Evolutionary conservation across 2,329 filamentous ascomycete species (phyloP).

Genomic region (Hypocrella siamensis): DNA sequence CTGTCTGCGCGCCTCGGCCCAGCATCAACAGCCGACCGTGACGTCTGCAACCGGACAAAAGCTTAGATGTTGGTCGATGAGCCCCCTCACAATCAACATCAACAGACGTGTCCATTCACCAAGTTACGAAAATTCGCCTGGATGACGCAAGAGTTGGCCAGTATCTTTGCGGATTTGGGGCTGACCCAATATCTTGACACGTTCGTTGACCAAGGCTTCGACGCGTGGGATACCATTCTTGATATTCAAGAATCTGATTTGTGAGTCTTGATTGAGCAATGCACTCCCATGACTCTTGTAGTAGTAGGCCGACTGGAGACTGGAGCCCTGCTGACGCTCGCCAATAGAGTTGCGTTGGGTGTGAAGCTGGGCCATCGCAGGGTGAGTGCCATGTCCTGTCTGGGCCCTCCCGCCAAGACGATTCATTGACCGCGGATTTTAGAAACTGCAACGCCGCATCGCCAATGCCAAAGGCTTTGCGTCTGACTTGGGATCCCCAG

Average conservation of each 20-base stretch:
- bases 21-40: not conserved
- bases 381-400: constrained; percentile 37
- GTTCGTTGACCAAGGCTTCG: constrained; percentile 68
- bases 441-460: constrained; percentile 76
- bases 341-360: constrained; percentile 47
- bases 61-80: constrained; percentile 6
- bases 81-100: not conserved
- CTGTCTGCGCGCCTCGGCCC: no score
- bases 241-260: constrained; percentile 76
- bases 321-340: no score
- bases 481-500: constrained; percentile 34
- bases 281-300: not conserved
- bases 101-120: not conserved
- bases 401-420: not conserved
- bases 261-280: constrained; percentile 27
- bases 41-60: not conserved
- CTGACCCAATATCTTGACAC: constrained; percentile 60
- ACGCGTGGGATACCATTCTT: constrained; percentile 69
- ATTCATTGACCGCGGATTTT: not conserved
- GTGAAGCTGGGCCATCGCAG: constrained; percentile 71
- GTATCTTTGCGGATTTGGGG: constrained; percentile 59
- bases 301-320: no score
- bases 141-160: constrained; percentile 43
- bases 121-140: constrained; percentile 8
- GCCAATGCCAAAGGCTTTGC: constrained; percentile 54